phyloP scores from a whole-genome alignment of 2,329 filamentous ascomycete species.

The Fusarium nanum region DNA sequence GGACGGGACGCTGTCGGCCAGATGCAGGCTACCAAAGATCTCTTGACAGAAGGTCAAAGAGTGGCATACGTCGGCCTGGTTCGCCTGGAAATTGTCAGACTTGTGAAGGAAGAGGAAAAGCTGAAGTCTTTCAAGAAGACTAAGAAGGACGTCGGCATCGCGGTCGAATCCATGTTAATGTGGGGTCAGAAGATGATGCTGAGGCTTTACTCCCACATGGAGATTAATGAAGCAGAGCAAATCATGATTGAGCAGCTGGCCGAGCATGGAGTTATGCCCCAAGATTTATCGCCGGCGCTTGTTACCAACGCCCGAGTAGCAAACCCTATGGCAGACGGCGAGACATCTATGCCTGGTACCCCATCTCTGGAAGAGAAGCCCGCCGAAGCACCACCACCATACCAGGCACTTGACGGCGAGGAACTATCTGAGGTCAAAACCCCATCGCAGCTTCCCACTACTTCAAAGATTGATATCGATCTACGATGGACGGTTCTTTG shows the following conservation, averaged over 20 bases:
- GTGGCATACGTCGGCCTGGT: conserved; percentile 96
- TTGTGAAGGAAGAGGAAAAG: conserved; percentile 75
- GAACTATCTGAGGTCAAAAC: conserved; percentile 83
- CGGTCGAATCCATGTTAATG: conserved; percentile 86
- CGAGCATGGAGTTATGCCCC: conserved; percentile 87
- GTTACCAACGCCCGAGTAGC: conserved; percentile 94
- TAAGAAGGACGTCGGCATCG: conserved; percentile 77
- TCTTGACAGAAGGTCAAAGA: conserved; percentile 93
- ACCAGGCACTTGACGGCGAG: conserved; percentile 72
- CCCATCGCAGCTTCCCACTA: conserved; percentile 83
- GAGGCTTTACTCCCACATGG: conserved; percentile 93
- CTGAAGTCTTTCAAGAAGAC: conserved; percentile 72
- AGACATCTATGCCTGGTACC: conserved; percentile 35
- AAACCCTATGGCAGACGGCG: conserved; percentile 80
- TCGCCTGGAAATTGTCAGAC: conserved; percentile 80
- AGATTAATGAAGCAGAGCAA: conserved; percentile 90
- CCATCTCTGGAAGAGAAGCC: conserved; percentile 56
- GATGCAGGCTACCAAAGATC: conserved; percentile 94
- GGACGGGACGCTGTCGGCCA: conserved; percentile 87
- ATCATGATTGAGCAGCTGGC: conserved; percentile 98
- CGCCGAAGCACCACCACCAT: conserved; percentile 67
- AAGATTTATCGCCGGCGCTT: conserved; percentile 84
- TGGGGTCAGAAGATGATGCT: conserved; percentile 99
- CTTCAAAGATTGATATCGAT: conserved; percentile 91
- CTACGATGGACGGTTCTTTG: conserved; percentile 97